A percentile compares a stretch with the other conserved stretches of the same genome.
These are phyloP conservation scores for Saccharomycopsis synnaedendra DNA, from an alignment of 805 yeast genomes.

Conservation along the genomic window DNA sequence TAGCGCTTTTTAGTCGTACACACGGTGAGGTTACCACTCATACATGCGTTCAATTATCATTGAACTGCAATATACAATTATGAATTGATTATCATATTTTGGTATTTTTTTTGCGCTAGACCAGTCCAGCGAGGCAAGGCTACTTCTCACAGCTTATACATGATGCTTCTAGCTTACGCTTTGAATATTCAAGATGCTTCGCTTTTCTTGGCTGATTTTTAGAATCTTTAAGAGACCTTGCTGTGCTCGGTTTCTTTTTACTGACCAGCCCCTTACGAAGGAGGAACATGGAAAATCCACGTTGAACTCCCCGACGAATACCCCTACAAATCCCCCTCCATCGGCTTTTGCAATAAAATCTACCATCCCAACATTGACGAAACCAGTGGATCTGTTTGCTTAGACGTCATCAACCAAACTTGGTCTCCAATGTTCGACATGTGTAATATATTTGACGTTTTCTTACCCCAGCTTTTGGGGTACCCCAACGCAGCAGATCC, in stretches of 20 bases:
- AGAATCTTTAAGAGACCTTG: too few relatives aligned
- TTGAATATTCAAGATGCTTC: too few relatives aligned
- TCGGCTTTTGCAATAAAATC: constrained; percentile 84
- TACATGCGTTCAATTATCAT: too few relatives aligned
- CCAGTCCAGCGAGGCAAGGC: too few relatives aligned
- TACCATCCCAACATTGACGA: constrained; percentile 96
- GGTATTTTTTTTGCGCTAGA: too few relatives aligned
- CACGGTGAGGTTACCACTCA: too few relatives aligned
- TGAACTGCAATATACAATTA: too few relatives aligned
- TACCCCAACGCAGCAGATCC: constrained; percentile 96
- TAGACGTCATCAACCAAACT: constrained; percentile 92
- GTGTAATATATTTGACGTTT: constrained; percentile 81
- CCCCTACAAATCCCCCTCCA: constrained; percentile 92
- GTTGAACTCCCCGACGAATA: constrained; percentile 93
- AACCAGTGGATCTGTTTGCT: constrained; percentile 80
- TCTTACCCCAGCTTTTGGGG: constrained; percentile 80
- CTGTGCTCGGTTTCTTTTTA: neutral
- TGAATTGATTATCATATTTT: too few relatives aligned
- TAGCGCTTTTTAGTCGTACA: too few relatives aligned
- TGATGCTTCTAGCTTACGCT: too few relatives aligned
- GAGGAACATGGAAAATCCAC: constrained; percentile 82
- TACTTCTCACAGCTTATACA: too few relatives aligned
- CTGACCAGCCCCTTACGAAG: constrained; percentile 62
- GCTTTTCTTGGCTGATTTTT: too few relatives aligned
- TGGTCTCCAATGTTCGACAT: constrained; percentile 98